Percentiles rank a stretch among this genome's conserved stretches.
These are phyloP conservation scores for Phytophthora vignae DNA, from an alignment of 352 stramenopile genomes.

Conservation along the genomic window DNA sequence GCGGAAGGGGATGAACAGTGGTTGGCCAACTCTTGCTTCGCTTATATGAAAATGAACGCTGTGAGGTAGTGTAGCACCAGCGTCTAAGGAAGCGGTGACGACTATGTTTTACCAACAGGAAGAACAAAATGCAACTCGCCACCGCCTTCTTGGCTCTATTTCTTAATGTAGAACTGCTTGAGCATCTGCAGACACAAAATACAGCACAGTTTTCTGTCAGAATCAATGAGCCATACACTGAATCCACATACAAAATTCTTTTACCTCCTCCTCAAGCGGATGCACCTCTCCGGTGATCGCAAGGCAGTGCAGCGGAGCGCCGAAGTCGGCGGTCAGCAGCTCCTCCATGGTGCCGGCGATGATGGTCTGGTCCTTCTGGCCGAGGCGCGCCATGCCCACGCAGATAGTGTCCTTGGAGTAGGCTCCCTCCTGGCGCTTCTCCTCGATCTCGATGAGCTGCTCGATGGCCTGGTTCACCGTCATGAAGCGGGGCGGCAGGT, in stretches of 20 bases:
- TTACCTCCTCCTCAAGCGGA: conserved; percentile 96
- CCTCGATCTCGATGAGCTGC: conserved; percentile 96
- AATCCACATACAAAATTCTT: background rate
- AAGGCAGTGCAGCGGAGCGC: conserved; percentile 96
- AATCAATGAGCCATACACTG: background rate
- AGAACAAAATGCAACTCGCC: conserved; percentile 5
- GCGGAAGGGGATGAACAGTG: conserved; percentile 1
- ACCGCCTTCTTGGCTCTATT: conserved; percentile 32
- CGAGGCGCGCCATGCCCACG: conserved; percentile 96
- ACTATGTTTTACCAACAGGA: conserved; percentile 7
- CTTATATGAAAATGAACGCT: background rate
- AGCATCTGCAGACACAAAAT: conserved; percentile 49
- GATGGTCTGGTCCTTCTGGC: conserved; percentile 94
- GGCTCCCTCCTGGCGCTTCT: conserved; percentile 86
- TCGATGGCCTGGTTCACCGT: conserved; percentile 95
- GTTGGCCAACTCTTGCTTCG: background rate
- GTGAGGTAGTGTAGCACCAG: background rate
- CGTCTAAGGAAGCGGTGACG: background rate
- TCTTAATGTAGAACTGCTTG: conserved; percentile 63
- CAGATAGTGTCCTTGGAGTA: conserved; percentile 84
- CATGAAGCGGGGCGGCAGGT: conserved; percentile 98
- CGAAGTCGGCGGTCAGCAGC: conserved; percentile 95
- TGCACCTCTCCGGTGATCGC: conserved; percentile 97
- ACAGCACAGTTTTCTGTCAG: background rate
- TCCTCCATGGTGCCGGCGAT: conserved; percentile 96